phyloP scores from a whole-genome alignment of 345 rosid species.

The Eucalyptus coolabah region DNA sequence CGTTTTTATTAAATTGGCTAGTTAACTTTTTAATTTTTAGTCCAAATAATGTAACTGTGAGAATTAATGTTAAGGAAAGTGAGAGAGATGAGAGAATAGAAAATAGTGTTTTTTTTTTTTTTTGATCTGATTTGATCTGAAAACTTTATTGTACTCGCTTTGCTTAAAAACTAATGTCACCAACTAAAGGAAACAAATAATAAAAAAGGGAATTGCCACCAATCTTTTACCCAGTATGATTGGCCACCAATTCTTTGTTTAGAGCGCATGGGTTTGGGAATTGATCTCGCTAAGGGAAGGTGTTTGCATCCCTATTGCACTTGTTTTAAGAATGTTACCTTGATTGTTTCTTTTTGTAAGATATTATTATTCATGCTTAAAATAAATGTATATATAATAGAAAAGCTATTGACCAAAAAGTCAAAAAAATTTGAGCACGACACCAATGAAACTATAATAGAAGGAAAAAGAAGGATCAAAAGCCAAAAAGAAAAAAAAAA shows the following conservation, averaged over 20 bases:
- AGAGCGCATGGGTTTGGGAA: background rate
- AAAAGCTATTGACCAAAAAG: background rate
- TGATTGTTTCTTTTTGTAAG: background rate
- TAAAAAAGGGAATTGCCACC: background rate
- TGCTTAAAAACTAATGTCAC: background rate
- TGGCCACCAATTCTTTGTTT: background rate
- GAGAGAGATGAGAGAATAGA: too few species aligned
- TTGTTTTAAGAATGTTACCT: background rate
- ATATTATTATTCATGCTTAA: background rate
- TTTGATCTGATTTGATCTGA: rapidly evolving
- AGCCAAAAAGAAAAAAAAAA: background rate
- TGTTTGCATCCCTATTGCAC: rapidly evolving
- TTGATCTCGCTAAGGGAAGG: background rate
- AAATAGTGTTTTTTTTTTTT: too few species aligned
- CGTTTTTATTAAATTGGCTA: background rate
- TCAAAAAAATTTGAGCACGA: background rate
- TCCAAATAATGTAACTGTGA: too few species aligned
- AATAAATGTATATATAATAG: background rate
- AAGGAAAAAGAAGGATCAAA: background rate
- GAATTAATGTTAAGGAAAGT: too few species aligned
- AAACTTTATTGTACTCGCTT: background rate
- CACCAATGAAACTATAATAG: background rate
- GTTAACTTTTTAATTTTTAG: background rate
- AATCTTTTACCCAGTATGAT: background rate
- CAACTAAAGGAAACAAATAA: background rate